Conservation (phyloP, 306 rosid species). For the Trifolium repens region DNA sequence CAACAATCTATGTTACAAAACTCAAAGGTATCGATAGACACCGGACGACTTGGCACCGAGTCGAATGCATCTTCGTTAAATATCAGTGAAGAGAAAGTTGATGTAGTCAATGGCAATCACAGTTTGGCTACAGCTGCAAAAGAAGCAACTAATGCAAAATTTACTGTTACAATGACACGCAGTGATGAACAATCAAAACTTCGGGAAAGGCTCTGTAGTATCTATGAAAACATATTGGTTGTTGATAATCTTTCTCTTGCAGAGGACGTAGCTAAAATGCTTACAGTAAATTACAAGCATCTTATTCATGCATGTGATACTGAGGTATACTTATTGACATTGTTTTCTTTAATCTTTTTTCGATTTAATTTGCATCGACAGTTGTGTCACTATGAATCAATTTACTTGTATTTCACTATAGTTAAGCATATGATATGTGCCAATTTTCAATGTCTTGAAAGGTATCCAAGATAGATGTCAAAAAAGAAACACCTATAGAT, state of each 20-base stretch:
- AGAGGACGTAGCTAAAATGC: conserved; percentile 71
- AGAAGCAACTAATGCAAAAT: conserved; percentile 30
- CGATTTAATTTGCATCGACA: conserved; percentile 21
- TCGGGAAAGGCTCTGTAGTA: conserved; percentile 58
- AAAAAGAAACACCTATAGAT: conserved; percentile 90
- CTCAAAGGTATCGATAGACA: conserved; percentile 39
- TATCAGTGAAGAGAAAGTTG: conserved; percentile 32
- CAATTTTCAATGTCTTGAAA: conserved; percentile 47
- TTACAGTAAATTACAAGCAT: conserved; percentile 73
- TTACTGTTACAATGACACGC: conserved; percentile 8
- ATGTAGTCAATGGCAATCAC: conserved; percentile 43
- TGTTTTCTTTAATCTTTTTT: conserved; percentile 28
- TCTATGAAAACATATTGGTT: conserved; percentile 75
- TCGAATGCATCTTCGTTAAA: conserved; percentile 19
- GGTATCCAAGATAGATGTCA: conserved; percentile 92
- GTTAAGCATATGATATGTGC: conserved; percentile 38
- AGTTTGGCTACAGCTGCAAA: conserved; percentile 39
- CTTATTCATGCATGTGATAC: conserved; percentile 98
- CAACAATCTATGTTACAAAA: conserved; percentile 13
- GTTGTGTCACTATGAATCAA: conserved; percentile 15
- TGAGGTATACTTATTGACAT: conserved; percentile 62
- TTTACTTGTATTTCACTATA: conserved; percentile 37
- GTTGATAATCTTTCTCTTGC: conserved; percentile 69
- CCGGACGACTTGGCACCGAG: conserved; percentile 28
- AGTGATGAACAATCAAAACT: conserved; percentile 45